Conservation (phyloP, 176 grass and related monocot species). For the Ananas comosus region DNA sequence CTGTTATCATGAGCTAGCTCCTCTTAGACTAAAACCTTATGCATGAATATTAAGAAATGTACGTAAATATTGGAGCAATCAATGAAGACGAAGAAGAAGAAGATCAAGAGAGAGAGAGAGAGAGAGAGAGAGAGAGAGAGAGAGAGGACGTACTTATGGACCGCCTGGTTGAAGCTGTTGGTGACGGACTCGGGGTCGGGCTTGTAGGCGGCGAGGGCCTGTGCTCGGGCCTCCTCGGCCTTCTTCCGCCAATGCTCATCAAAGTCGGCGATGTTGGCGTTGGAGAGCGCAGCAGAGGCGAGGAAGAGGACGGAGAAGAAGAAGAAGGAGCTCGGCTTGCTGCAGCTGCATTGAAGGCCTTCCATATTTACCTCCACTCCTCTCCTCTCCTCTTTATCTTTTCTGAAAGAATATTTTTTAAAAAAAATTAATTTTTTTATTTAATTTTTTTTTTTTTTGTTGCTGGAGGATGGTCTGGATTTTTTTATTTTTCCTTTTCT, state of each 20-base stretch:
- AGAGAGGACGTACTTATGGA: slow-evolving; percentile 29
- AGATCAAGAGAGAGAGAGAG: background rate
- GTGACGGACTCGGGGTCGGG: slow-evolving; percentile 49
- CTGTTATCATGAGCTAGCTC: too few species aligned
- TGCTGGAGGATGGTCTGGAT: background rate
- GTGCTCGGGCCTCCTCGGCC: slow-evolving; percentile 16
- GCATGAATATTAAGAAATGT: background rate
- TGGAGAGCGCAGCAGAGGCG: slow-evolving; percentile 17
- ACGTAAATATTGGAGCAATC: background rate
- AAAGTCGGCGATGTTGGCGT: slow-evolving; percentile 22
- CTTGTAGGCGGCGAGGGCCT: slow-evolving; percentile 24
- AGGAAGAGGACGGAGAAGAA: slow-evolving; percentile 34
- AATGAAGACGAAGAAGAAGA: background rate
- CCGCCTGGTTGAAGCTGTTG: slow-evolving; percentile 43
- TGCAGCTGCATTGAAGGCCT: slow-evolving; percentile 27
- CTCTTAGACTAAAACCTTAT: too few species aligned
- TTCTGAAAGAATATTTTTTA: background rate
- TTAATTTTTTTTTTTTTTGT: background rate
- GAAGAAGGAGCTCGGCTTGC: slow-evolving; percentile 32
- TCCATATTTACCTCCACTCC: background rate
- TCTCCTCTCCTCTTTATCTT: background rate
- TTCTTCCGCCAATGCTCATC: slow-evolving; percentile 47
- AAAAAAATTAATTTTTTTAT: background rate
- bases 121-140: background rate
- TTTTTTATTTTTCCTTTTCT: background rate